phyloP scores from a whole-genome alignment of 495 filamentous ascomycete species.

The Entonaema liquescens region DNA sequence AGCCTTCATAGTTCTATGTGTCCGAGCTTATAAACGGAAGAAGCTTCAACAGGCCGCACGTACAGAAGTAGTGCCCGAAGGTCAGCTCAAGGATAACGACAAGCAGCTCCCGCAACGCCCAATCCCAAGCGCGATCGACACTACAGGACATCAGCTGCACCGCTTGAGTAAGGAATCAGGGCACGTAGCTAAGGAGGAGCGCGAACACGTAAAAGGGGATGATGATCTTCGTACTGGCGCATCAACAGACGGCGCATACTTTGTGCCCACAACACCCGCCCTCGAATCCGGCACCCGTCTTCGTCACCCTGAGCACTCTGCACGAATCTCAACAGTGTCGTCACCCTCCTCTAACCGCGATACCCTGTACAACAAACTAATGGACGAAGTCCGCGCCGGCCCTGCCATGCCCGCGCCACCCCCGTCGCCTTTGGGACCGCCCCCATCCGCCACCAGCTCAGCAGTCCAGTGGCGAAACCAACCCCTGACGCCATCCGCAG shows the following conservation, averaged over 20 bases:
- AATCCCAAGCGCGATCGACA: slow-evolving; percentile 23
- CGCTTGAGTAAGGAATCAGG: neutral
- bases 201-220: neutral
- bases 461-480: slow-evolving; percentile 25
- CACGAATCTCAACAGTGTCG: neutral
- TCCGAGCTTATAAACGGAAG: slow-evolving; percentile 32
- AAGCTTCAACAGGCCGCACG: slow-evolving; percentile 16
- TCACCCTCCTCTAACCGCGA: slow-evolving; percentile 11
- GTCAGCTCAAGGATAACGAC: neutral
- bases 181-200: neutral
- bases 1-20: slow-evolving; percentile 28
- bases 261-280: slow-evolving; percentile 30
- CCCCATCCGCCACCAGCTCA: slow-evolving; percentile 17
- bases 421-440: neutral
- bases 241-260: slow-evolving; percentile 8
- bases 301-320: slow-evolving; percentile 17
- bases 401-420: slow-evolving; percentile 1
- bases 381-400: slow-evolving; percentile 31
- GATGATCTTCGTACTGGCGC: neutral
- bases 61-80: slow-evolving; percentile 4
- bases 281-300: slow-evolving; percentile 28
- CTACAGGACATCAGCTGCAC: neutral
- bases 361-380: slow-evolving; percentile 24
- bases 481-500: slow-evolving; percentile 2
- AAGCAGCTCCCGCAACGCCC: slow-evolving; percentile 14